phyloP scores from a whole-genome alignment of 192 early-diverging fungal species.

The Dimargaris xerosporica region DNA sequence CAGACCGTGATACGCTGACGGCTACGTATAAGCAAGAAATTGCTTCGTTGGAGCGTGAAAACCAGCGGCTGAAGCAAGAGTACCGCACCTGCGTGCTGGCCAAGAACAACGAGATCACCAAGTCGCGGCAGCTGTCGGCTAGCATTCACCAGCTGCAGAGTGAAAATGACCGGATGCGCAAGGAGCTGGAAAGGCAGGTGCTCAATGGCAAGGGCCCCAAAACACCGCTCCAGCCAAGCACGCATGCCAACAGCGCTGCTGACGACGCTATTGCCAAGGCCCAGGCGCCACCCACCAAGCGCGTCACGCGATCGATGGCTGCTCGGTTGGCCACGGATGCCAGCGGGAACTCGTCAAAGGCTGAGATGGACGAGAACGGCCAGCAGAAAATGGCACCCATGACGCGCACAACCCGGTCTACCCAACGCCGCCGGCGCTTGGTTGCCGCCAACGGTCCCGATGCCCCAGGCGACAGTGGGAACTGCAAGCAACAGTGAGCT shows the following conservation, averaged over 20 bases:
- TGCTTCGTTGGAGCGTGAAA: constrained; percentile 6
- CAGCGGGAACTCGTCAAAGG: not conserved
- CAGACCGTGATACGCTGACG: constrained; percentile 10
- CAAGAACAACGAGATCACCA: constrained; percentile 9
- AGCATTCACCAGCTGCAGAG: constrained; percentile 3
- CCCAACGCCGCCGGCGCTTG: not conserved
- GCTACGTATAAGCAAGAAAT: constrained; percentile 9
- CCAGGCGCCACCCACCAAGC: not conserved
- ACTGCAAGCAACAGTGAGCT: constrained; percentile 8
- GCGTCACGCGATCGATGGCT: not conserved
- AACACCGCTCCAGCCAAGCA: not conserved
- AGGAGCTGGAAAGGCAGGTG: not conserved
- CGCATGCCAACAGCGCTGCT: constrained; percentile 6
- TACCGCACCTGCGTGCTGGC: constrained; percentile 1
- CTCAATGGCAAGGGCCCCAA: not conserved
- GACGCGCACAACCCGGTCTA: not conserved
- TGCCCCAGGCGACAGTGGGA: not conserved
- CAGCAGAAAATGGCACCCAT: not conserved
- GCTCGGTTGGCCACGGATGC: not conserved
- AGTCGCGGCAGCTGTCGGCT: constrained; percentile 7
- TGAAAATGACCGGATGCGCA: not conserved
- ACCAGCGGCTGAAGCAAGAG: constrained; percentile 5
- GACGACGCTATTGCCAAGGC: not conserved
- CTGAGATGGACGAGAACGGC: constrained; percentile 4
- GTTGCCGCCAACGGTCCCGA: not conserved